A percentile compares a stretch with the other conserved stretches of the same genome.
Evolutionary conservation across 1,284 basidiomycete genomes (phyloP).

Genomic region (Ustilago trichophora): DNA sequence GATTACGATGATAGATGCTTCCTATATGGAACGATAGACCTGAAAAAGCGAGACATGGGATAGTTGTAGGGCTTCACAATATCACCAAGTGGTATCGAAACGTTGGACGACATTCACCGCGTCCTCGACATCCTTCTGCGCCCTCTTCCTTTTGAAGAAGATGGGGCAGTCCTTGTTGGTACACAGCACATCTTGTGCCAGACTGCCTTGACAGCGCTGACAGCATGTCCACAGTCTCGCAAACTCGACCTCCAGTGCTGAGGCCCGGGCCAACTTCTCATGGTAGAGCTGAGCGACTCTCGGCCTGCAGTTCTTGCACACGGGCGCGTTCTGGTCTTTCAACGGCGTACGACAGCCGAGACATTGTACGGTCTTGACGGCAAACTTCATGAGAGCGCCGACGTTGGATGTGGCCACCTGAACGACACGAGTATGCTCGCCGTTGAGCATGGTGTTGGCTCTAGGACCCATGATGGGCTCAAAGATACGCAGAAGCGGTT

Average conservation of each 20-base stretch:
- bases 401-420: slow-evolving; percentile 64
- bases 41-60: no score
- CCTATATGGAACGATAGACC: no score
- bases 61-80: no score
- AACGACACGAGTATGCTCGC: slow-evolving; percentile 63
- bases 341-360: slow-evolving; percentile 65
- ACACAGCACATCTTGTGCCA: slow-evolving; percentile 86
- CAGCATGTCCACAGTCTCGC: slow-evolving; percentile 66
- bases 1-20: no score
- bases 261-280: slow-evolving; percentile 57
- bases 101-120: slow-evolving; percentile 52
- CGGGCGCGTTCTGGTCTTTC: slow-evolving; percentile 55
- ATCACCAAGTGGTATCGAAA: slow-evolving; percentile 55
- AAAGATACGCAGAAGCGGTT: slow-evolving; percentile 66
- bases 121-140: slow-evolving; percentile 61
- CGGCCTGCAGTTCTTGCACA: slow-evolving; percentile 63
- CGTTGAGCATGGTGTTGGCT: slow-evolving; percentile 56
- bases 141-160: slow-evolving; percentile 82
- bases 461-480: slow-evolving; percentile 64
- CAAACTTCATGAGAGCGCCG: slow-evolving; percentile 66
- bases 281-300: slow-evolving; percentile 62
- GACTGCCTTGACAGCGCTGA: slow-evolving; percentile 63
- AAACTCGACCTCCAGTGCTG: slow-evolving; percentile 61
- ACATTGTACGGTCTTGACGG: slow-evolving; percentile 64
- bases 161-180: slow-evolving; percentile 97